Base-by-base conservation (phyloP, 257 asterid genomes). In the Jacaranda mimosifolia region DNA sequence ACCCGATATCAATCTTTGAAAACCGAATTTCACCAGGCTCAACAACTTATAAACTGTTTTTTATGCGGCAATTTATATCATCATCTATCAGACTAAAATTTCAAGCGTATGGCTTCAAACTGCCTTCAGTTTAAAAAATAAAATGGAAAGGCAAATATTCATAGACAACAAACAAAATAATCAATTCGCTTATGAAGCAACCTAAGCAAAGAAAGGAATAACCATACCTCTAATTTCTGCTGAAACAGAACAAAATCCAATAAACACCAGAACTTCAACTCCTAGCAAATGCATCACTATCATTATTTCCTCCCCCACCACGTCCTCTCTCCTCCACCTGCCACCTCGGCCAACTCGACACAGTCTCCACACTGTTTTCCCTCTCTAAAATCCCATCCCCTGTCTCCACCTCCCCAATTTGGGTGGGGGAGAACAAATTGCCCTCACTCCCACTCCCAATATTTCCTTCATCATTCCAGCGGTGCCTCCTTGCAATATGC, bases 281-380 rank as follows among this genome's bases (percentile, higher is more conserved):
- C 75, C 85, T 78, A 72, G 72, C 80, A 70, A 78, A 76, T 38
- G 84, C 89, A 78, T 85, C 94, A 51, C 78, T 73, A 7, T 77
- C 84, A 13, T 86, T 92, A 83, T 75, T 71, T 72, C 81, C 90
- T 60, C 87, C 82, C 17, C 86, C 90, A 15, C 89, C 77, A 19
- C 82, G 87, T n/a, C 86, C 80, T 62, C 89, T 83, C 53, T 89
- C 91, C 78, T 88, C 97, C 73, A 55, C 84, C 57, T 74, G 88
- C 91, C 89, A 87, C 82, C 86, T 77, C 8, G 90, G 94, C 88
- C 92, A 87, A 77, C 97, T 86, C 9, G 96, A 91, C 74, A 89
- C 91, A 0, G 94, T 87, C 89, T 89, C 96, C 81, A 84, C 90
- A 60, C 94, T 91, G 70, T 85, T 85, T 59, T 84, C 90, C 84